phyloP scores from a whole-genome alignment of 2,329 filamentous ascomycete species.

The Neofusicoccum cordaticola region DNA sequence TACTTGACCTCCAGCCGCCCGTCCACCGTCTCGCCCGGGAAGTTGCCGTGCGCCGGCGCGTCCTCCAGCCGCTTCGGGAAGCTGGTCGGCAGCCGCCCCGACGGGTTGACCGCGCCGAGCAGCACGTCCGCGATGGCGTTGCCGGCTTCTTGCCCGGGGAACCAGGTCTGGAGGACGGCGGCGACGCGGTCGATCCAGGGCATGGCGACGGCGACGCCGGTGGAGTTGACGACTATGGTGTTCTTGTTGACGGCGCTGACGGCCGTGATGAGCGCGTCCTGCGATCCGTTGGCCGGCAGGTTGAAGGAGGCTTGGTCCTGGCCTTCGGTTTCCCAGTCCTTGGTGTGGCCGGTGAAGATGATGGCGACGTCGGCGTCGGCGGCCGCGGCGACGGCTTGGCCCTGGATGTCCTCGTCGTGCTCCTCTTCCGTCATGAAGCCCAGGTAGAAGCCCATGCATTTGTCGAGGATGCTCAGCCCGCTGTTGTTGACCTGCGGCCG shows the following conservation, averaged over 20 bases:
- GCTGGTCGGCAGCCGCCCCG: constrained; percentile 70
- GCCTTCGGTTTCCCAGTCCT: constrained; percentile 73
- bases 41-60: constrained; percentile 69
- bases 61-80: constrained; percentile 63
- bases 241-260: constrained; percentile 65
- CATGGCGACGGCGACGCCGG: constrained; percentile 69
- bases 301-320: constrained; percentile 63
- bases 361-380: constrained; percentile 72
- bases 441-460: constrained; percentile 65
- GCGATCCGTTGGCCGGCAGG: constrained; percentile 54
- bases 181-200: constrained; percentile 67
- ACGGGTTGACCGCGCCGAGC: constrained; percentile 71
- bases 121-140: constrained; percentile 77
- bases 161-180: constrained; percentile 73
- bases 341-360: constrained; percentile 73
- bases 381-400: constrained; percentile 64
- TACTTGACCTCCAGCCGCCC: constrained; percentile 58
- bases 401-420: constrained; percentile 56
- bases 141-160: constrained; percentile 79
- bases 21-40: constrained; percentile 62
- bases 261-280: constrained; percentile 63
- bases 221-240: constrained; percentile 70
- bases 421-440: constrained; percentile 61
- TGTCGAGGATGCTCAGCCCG: constrained; percentile 63
- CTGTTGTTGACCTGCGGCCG: constrained; percentile 63